A percentile compares a stretch with the other conserved stretches of the same genome.
phyloP scores from a whole-genome alignment of 768 basidiomycete species.

The Russula virescens region DNA sequence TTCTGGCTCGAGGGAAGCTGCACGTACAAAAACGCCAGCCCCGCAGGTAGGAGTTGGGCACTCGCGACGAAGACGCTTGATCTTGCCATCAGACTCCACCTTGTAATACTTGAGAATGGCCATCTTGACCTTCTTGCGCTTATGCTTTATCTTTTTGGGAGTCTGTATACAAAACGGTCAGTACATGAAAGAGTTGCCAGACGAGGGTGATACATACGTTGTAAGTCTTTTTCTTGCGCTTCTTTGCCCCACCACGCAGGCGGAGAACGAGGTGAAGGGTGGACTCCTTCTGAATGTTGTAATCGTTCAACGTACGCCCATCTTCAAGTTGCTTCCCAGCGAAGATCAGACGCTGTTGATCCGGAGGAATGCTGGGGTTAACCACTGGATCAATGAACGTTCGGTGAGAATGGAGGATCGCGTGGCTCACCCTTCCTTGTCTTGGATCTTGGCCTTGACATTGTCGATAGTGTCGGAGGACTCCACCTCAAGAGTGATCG shows the following conservation, averaged over 20 bases:
- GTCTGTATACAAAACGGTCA: slow-evolving; percentile 13
- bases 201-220: slow-evolving; percentile 50
- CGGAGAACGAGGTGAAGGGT: slow-evolving; percentile 97
- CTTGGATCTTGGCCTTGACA: slow-evolving; percentile 96
- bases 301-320: slow-evolving; percentile 91
- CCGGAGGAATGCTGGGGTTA: slow-evolving; percentile 67
- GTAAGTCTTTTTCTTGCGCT: slow-evolving; percentile 99
- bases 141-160: slow-evolving; percentile 23
- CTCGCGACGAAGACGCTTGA: slow-evolving; percentile 97
- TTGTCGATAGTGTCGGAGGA: slow-evolving; percentile 97
- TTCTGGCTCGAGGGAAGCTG: neutral
- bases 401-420: neutral
- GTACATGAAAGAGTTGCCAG: neutral
- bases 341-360: slow-evolving; percentile 98
- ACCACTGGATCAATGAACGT: slow-evolving; percentile 11
- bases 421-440: slow-evolving; percentile 84
- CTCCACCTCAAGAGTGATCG: slow-evolving; percentile 97
- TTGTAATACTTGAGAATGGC: slow-evolving; percentile 99
- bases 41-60: slow-evolving; percentile 81
- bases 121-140: slow-evolving; percentile 87
- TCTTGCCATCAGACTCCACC: slow-evolving; percentile 96
- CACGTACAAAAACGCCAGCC: slow-evolving; percentile 76
- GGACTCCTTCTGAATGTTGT: slow-evolving; percentile 99
- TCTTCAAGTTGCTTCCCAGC: slow-evolving; percentile 99
- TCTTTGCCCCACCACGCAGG: slow-evolving; percentile 98